Base-by-base conservation (phyloP, 345 rosid species). In the Gossypium herbaceum region DNA sequence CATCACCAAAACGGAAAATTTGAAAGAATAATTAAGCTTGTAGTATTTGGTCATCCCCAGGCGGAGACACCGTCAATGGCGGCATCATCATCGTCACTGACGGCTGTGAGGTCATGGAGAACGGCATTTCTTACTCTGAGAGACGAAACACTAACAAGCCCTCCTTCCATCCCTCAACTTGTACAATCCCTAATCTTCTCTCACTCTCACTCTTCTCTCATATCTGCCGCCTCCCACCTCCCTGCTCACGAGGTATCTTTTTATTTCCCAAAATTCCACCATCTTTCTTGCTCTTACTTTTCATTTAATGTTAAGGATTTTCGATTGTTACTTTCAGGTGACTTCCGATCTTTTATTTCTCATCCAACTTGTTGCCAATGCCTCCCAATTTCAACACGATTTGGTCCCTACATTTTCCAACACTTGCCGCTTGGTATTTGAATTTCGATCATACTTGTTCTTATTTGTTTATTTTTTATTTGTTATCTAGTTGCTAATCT, bases 71-170 rank as follows among this genome's bases (percentile, higher is more conserved):
- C 72, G 29, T 65, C 70, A 43, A 65, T 65, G 69, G 69, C 69
- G 69, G 69, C 69, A 65, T 65, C 51, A 19, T 65, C 69, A 65
- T 65, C 51, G 29, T 65, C 73, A 16, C 3, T 41, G 56, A 54
- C 87, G 57, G 73, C 86, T 7, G 76, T 79, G 34, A 79, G 88
- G 71, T 75, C 80, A 48, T 94, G 98, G 96, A 85, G 97, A 83
- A 88, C 97, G 67, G 91, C 94, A 45, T 92, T 94, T 85, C 85
- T 94, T 45, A 89, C 94, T 11, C 88, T 94, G 41, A 79, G 98
- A 60, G 98, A 90, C 82, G 94, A 94, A 81, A 83, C 87, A 78
- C 80, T 83, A 55, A 82, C 93, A 48, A 79, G 71, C 66, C 83
- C 88, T n/a, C 84, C 86, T 56, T 77, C 86, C n/a, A 24, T 87